Evolutionary conservation across 2,329 filamentous ascomycete genomes (phyloP).

Genomic region (Aureobasidium mangrovei): DNA sequence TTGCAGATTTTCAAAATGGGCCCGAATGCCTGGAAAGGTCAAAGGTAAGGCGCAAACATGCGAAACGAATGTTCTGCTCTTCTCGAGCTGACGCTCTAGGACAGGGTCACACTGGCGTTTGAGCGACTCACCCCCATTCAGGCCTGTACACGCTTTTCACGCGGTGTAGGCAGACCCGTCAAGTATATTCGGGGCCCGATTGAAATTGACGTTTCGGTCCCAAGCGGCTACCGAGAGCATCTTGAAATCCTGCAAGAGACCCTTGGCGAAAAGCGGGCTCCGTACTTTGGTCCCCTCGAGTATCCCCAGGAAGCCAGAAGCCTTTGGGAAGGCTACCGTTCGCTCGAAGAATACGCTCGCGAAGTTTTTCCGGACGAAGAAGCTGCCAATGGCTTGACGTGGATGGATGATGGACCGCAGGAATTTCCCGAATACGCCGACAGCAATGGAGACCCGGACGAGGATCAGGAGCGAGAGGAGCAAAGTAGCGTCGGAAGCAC

Average conservation of each 20-base stretch:
- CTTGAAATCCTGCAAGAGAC: conserved; percentile 57
- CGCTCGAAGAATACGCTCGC: conserved; percentile 86
- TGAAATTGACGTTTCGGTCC: conserved; percentile 76
- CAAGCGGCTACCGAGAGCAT: conserved; percentile 80
- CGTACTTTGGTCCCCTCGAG: conserved; percentile 55
- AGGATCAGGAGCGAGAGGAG: conserved; percentile 11
- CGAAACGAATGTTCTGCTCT: conserved; percentile 15
- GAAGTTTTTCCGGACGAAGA: conserved; percentile 95
- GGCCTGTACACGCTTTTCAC: conserved; percentile 71
- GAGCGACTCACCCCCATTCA: conserved; percentile 78
- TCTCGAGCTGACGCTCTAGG: neutral
- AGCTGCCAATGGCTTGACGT: conserved; percentile 82
- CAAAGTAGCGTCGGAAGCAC: conserved; percentile 12
- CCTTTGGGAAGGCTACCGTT: conserved; percentile 85
- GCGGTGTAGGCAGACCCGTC: conserved; percentile 68
- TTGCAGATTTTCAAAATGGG: conserved; percentile 95
- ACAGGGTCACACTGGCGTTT: conserved; percentile 78
- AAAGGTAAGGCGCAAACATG: conserved; percentile 43
- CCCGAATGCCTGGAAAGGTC: conserved; percentile 69
- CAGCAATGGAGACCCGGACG: conserved; percentile 17
- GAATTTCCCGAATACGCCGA: conserved; percentile 16
- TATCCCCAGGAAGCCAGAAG: conserved; percentile 63
- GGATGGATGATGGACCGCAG: conserved; percentile 59
- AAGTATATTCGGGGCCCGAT: conserved; percentile 71
- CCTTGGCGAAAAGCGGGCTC: conserved; percentile 50